Conservation (phyloP, 176 grass and related monocot species). For the Carex kokanica region DNA sequence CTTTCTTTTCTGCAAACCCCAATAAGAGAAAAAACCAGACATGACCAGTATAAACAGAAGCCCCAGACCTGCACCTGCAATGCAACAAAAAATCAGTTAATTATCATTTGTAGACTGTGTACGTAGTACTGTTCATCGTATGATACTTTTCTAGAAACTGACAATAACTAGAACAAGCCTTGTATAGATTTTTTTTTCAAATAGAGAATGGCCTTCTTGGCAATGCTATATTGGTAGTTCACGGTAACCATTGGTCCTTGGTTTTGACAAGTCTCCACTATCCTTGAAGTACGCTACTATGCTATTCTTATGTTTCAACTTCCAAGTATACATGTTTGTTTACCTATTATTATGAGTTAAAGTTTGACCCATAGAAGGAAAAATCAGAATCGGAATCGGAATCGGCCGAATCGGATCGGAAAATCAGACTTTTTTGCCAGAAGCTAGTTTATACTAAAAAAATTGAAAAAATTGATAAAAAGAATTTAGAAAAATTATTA, state of each 20-base stretch:
- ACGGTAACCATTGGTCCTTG: not conserved
- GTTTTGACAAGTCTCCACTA: not conserved
- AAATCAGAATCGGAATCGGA: too few relatives aligned
- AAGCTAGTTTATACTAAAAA: too few relatives aligned
- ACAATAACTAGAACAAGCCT: not conserved
- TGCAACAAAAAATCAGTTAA: not conserved
- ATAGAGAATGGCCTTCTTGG: not conserved
- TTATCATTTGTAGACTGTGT: not conserved
- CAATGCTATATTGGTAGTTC: not conserved
- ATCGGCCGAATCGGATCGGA: too few relatives aligned
- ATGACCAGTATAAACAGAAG: not conserved
- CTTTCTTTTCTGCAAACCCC: conserved; percentile 14
- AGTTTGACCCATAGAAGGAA: too few relatives aligned
- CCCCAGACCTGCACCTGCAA: not conserved
- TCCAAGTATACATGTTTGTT: not conserved
- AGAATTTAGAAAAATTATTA: too few relatives aligned
- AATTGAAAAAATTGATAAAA: too few relatives aligned
- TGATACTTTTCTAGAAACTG: not conserved
- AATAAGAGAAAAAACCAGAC: not conserved
- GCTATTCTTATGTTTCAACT: not conserved
- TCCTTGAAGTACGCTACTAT: not conserved
- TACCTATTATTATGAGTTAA: not conserved
- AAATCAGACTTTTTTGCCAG: too few relatives aligned
- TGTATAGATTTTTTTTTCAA: not conserved
- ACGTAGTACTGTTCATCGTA: not conserved